A percentile compares a stretch with the other conserved stretches of the same genome.
Evolutionary conservation across 139 green algal genomes (phyloP).

Genomic region (Closterium sp.): DNA sequence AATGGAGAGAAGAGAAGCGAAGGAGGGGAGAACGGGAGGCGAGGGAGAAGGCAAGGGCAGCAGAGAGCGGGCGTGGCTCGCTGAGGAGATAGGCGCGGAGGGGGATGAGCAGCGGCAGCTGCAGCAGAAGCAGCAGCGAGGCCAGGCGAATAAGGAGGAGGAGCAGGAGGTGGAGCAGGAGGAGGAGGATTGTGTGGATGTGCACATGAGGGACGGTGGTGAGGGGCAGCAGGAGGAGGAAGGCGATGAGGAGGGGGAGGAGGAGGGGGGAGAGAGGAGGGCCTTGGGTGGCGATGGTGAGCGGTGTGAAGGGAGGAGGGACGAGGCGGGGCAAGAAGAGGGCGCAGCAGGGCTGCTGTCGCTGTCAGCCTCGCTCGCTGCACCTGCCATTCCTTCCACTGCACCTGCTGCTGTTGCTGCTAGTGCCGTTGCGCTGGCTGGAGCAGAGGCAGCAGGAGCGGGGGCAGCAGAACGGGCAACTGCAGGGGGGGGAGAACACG

Average conservation of each 20-base stretch:
- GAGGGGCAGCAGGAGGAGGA: not conserved
- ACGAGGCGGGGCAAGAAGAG: not conserved
- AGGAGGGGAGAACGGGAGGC: too few species aligned
- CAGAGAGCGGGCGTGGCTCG: not conserved
- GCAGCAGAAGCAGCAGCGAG: not conserved
- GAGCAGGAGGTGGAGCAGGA: not conserved
- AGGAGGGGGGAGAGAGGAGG: not conserved
- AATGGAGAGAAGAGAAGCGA: not conserved
- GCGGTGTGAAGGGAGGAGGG: not conserved
- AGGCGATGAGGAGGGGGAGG: not conserved
- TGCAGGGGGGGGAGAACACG: not conserved
- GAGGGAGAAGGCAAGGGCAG: not conserved
- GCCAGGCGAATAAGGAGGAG: not conserved
- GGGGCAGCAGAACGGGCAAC: not conserved
- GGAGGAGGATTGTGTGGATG: not conserved
- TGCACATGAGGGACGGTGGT: not conserved
- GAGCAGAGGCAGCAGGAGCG: not conserved
- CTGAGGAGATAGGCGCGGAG: not conserved
- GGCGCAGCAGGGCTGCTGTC: not conserved
- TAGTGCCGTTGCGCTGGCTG: not conserved
- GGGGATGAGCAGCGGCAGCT: not conserved
- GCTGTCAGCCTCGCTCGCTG: not conserved
- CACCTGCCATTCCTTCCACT: not conserved
- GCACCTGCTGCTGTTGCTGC: not conserved
- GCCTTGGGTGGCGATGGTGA: not conserved